Conservation (phyloP, 306 rosid species). For the Pyrus pyrifolia region DNA sequence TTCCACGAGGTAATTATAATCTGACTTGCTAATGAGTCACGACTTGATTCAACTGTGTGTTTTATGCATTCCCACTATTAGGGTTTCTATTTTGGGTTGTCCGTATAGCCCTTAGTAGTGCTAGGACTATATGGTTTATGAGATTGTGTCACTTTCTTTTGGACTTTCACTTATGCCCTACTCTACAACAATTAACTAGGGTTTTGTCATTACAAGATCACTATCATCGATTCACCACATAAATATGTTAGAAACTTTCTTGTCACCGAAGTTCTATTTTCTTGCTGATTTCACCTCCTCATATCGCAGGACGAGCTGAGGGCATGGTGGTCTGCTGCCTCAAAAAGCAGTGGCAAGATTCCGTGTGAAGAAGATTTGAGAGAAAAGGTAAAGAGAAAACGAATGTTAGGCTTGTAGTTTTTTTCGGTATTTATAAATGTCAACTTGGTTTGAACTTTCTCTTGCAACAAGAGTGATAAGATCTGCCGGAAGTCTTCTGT, state of each 20-base stretch:
- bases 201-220: neutral
- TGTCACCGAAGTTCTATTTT: neutral
- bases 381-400: conserved; percentile 43
- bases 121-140: neutral
- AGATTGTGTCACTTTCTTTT: neutral
- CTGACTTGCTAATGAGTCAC: neutral
- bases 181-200: neutral
- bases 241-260: neutral
- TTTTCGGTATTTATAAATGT: conserved; percentile 7
- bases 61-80: neutral
- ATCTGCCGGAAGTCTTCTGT: neutral
- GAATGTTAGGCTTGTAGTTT: conserved; percentile 50
- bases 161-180: neutral
- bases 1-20: conserved; percentile 69
- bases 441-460: neutral
- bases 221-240: neutral
- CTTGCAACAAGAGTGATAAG: neutral
- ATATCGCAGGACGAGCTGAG: conserved; percentile 73
- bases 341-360: conserved; percentile 35
- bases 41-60: neutral
- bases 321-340: conserved; percentile 71
- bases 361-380: conserved; percentile 54
- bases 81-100: neutral
- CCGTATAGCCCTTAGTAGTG: neutral
- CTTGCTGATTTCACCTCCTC: neutral